Base-by-base conservation (phyloP, 2,329 filamentous ascomycete genomes). In the Fusarium sulawesiense region DNA sequence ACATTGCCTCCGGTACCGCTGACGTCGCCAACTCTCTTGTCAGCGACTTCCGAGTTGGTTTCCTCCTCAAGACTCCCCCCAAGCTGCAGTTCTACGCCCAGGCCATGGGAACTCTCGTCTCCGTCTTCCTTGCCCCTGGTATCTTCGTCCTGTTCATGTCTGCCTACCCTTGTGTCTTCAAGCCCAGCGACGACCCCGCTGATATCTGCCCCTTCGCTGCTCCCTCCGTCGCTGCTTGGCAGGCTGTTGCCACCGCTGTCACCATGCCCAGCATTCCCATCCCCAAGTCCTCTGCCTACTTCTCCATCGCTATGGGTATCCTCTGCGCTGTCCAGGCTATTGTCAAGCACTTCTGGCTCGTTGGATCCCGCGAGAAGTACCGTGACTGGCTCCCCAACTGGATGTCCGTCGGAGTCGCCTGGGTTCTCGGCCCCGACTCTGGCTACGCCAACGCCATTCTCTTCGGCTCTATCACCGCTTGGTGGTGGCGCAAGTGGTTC, bases 91-190 rank as follows among this genome's bases (percentile, higher is more conserved):
- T 89, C 83, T 83, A 89, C 70, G 89, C 89, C 0, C 90, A 92
- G 78, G 85, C 83, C 44, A 78, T 90, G 16, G 89, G 89, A 29
- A 87, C 87, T 11, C 76, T 91, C 32, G 84, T 91, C 49, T 85
- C 89, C n/a, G 83, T 91, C 70, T 91, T 91, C 80, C 80, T 92
- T 14, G 88, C 89, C 0, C 89, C 89, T 1, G 89, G 87, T 12
- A 85, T 92, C 71, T 92, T 91, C 75, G 86, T 91, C 34, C 85
- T 92, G 46, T 92, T 92, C 81, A 85, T 88, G 66, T 84, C 85
- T 7, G 90, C 90, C 1, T 92, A 92, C 77, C 90, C 89, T 1
- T 92, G 90, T 76, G 89, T 92, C 70, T 84, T 88, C 75, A 80
- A 85, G 10, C 69, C 75, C 62, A 82, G 85, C 23, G 79, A 83